phyloP scores from a whole-genome alignment of 2,329 filamentous ascomycete species.

The Plenodomus lindquistii region DNA sequence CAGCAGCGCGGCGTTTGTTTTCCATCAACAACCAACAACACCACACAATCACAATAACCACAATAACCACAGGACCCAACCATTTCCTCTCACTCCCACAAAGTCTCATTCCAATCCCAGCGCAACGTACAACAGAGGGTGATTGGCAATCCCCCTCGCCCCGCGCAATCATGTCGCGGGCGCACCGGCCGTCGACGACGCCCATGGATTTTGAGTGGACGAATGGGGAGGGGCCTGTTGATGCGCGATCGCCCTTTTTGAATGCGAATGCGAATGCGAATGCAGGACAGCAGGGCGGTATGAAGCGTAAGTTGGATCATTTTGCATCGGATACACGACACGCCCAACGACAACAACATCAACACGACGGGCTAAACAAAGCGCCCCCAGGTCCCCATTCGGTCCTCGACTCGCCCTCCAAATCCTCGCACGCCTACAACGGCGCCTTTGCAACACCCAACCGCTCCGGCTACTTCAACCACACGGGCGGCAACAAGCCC shows the following conservation, averaged over 20 bases:
- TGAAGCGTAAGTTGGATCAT: slow-evolving; percentile 42
- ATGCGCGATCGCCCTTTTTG: slow-evolving; percentile 54
- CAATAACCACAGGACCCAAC: slow-evolving; percentile 4
- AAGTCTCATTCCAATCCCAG: no score
- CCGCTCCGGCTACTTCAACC: slow-evolving; percentile 55
- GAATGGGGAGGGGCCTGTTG: slow-evolving; percentile 51
- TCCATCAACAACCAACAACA: slow-evolving; percentile 17
- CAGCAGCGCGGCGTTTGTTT: background rate
- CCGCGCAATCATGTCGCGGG: slow-evolving; percentile 25
- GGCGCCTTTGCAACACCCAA: slow-evolving; percentile 38
- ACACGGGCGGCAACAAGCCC: slow-evolving; percentile 40
- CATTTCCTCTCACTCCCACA: background rate
- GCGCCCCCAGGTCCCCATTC: slow-evolving; percentile 37
- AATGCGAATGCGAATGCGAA: slow-evolving; percentile 21
- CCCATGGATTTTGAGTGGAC: slow-evolving; percentile 61
- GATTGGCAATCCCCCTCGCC: no score
- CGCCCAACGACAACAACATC: background rate
- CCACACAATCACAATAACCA: slow-evolving; percentile 4
- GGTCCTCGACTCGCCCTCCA: slow-evolving; percentile 53
- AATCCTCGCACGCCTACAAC: slow-evolving; percentile 29
- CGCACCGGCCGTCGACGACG: slow-evolving; percentile 46
- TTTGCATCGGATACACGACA: background rate
- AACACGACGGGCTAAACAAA: slow-evolving; percentile 16
- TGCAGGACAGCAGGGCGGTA: slow-evolving; percentile 19
- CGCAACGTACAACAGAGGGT: no score